Evolutionary conservation across 805 yeast species (phyloP).

Genomic region (Isabelozyma pseudorhagii): DNA sequence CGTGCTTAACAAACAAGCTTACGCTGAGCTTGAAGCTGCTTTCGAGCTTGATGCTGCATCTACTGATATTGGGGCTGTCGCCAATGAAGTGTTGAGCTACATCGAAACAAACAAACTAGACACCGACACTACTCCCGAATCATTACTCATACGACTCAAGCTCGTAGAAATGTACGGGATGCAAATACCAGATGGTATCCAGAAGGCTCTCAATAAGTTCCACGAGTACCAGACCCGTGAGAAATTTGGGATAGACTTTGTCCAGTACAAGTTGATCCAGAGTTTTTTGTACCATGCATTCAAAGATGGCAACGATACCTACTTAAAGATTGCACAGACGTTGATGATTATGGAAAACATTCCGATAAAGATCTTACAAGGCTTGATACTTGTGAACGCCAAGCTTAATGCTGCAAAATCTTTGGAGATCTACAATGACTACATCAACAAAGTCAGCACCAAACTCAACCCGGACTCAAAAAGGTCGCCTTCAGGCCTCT

Average conservation of each 20-base stretch:
- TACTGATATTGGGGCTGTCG: not conserved
- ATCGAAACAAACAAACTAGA: slow-evolving; percentile 22
- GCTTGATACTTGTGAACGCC: slow-evolving; percentile 40
- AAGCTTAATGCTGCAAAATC: slow-evolving; percentile 36
- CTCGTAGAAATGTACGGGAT: slow-evolving; percentile 33
- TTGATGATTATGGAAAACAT: slow-evolving; percentile 20
- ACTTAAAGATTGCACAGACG: slow-evolving; percentile 37
- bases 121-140: slow-evolving; percentile 19
- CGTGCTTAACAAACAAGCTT: not conserved
- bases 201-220: slow-evolving; percentile 32
- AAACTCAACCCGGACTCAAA: slow-evolving; percentile 22
- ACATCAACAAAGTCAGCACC: slow-evolving; percentile 34
- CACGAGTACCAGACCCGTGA: slow-evolving; percentile 38
- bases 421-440: slow-evolving; percentile 44
- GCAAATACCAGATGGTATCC: slow-evolving; percentile 19
- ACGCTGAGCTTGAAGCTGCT: slow-evolving; percentile 1
- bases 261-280: slow-evolving; percentile 40
- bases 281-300: slow-evolving; percentile 40
- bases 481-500: slow-evolving; percentile 39
- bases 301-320: slow-evolving; percentile 20
- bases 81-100: slow-evolving; percentile 12
- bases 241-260: slow-evolving; percentile 35
- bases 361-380: slow-evolving; percentile 34
- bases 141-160: slow-evolving; percentile 28
- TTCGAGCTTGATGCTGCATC: not conserved